Evolutionary conservation across 2,329 filamentous ascomycete species (phyloP).

Genomic region (Colletotrichum costaricense): DNA sequence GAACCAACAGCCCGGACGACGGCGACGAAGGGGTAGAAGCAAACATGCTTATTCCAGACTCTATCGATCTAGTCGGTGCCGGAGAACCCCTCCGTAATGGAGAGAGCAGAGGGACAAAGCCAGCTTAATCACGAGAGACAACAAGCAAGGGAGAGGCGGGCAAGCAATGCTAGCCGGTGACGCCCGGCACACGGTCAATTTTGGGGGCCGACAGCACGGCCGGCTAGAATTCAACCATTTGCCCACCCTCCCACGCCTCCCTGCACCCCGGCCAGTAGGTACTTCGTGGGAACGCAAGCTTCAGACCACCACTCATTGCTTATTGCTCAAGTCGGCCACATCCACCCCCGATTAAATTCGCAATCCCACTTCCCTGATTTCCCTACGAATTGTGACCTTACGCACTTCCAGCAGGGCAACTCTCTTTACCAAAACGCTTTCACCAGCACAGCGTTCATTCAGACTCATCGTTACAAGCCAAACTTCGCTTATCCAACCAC

Average conservation of each 20-base stretch:
- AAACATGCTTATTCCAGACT: constrained; percentile 11
- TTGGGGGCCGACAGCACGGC: constrained; percentile 24
- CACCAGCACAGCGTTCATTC: not conserved
- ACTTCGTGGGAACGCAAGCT: constrained; percentile 34
- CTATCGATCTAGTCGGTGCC: not conserved
- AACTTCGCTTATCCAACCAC: not conserved
- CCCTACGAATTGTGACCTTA: constrained; percentile 12
- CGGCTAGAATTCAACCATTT: constrained; percentile 16
- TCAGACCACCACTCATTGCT: constrained; percentile 32
- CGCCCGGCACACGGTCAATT: constrained; percentile 30
- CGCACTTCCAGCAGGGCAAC: not conserved
- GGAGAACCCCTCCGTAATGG: not conserved
- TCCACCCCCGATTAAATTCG: constrained; percentile 20
- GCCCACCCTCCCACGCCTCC: constrained; percentile 9
- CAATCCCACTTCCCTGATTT: constrained; percentile 15
- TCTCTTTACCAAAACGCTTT: not conserved
- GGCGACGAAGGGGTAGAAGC: not conserved
- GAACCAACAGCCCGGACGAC: constrained; percentile 1
- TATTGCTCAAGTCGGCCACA: constrained; percentile 28
- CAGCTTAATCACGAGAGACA: constrained; percentile 21
- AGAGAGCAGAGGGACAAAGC: constrained; percentile 4
- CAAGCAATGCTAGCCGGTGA: constrained; percentile 25
- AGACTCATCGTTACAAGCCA: not conserved
- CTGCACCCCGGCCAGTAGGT: constrained; percentile 9
- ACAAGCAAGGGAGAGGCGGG: constrained; percentile 26